Evolutionary conservation across 345 rosid species (phyloP).

Genomic region (Reutealis trisperma): DNA sequence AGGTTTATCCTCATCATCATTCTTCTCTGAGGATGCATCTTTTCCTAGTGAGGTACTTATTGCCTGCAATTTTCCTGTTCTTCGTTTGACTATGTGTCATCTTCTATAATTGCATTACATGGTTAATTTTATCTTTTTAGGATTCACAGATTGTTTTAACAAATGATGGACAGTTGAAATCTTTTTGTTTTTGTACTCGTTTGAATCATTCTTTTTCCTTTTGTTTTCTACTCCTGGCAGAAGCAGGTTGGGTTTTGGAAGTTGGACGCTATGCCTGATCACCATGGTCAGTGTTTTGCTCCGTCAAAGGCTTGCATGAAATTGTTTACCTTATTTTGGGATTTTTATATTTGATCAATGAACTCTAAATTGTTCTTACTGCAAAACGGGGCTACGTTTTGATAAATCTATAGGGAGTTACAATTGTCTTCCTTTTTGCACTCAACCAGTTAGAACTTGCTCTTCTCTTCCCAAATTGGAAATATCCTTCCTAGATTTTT

Average conservation of each 20-base stretch:
- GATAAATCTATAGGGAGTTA: not conserved
- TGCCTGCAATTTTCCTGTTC: not conserved
- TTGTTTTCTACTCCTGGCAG: slow-evolving; percentile 33
- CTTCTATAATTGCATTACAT: not conserved
- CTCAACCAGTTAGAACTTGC: not conserved
- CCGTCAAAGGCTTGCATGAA: not conserved
- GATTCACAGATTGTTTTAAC: not conserved
- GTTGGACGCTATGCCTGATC: slow-evolving; percentile 36
- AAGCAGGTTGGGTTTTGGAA: slow-evolving; percentile 53
- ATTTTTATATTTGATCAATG: not conserved
- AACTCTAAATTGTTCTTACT: not conserved
- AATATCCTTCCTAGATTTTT: not conserved
- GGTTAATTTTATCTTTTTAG: too few relatives aligned
- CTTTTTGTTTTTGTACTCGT: not conserved
- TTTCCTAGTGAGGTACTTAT: slow-evolving; percentile 42
- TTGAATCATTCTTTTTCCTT: not conserved
- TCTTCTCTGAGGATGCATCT: slow-evolving; percentile 31
- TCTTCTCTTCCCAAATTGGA: not conserved
- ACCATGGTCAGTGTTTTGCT: slow-evolving; percentile 38
- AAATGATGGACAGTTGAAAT: not conserved
- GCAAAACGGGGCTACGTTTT: too few relatives aligned
- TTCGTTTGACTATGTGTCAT: not conserved
- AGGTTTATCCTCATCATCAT: slow-evolving; percentile 37
- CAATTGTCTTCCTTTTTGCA: not conserved
- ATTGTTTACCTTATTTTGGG: not conserved